Conservation (phyloP, 305 asterid species). For the Solanum hybrid region DNA sequence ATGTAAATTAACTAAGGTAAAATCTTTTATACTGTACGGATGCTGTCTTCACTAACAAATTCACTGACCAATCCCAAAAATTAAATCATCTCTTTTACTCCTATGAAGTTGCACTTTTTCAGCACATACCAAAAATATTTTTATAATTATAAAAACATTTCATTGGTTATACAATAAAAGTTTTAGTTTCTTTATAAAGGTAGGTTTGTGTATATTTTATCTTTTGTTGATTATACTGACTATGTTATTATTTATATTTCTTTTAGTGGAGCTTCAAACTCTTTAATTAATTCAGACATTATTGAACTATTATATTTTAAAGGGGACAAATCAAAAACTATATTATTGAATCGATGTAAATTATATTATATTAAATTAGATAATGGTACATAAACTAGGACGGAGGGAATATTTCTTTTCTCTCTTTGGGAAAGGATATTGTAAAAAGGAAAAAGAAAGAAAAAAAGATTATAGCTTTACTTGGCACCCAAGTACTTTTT, state of each 20-base stretch:
- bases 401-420: neutral
- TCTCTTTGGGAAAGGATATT: neutral
- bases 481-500: neutral
- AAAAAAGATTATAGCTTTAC: neutral
- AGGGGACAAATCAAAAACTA: fast-evolving
- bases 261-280: fast-evolving
- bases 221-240: too few species aligned
- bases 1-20: neutral
- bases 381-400: too few species aligned
- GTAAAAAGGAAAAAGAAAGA: neutral
- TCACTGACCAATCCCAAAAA: neutral
- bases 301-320: too few species aligned
- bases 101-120: neutral
- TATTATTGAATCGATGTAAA: too few species aligned
- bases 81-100: neutral
- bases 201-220: too few species aligned
- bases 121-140: neutral
- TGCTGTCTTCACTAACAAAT: neutral
- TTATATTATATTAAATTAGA: too few species aligned
- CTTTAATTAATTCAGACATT: too few species aligned
- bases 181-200: neutral
- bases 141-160: neutral
- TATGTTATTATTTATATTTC: too few species aligned
- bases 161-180: neutral
- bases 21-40: neutral